phyloP scores from a whole-genome alignment of 2,329 filamentous ascomycete species.

The Colletotrichum tropicicola region DNA sequence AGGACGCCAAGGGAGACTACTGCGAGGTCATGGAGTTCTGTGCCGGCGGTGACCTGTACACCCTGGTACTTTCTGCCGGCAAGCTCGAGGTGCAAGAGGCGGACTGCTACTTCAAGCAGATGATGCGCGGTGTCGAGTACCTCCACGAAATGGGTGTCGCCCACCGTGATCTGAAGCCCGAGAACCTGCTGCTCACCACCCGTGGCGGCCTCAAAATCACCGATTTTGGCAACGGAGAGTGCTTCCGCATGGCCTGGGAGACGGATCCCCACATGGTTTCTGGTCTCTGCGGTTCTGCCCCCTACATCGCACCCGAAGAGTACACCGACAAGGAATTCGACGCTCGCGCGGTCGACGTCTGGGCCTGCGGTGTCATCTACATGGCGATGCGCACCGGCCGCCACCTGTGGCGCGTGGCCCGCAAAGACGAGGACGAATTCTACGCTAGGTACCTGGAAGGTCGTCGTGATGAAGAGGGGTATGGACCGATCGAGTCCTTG shows the following conservation, averaged over 20 bases:
- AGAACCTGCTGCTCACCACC: conserved; percentile 93
- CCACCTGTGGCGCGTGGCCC: conserved; percentile 96
- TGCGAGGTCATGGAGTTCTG: conserved; percentile 99
- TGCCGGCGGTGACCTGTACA: conserved; percentile 95
- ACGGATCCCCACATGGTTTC: conserved; percentile 98
- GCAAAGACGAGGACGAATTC: conserved; percentile 97
- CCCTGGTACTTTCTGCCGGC: conserved; percentile 86
- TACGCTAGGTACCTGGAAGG: conserved; percentile 95
- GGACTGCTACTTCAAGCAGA: conserved; percentile 98
- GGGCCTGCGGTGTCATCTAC: conserved; percentile 98
- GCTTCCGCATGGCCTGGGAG: conserved; percentile 99
- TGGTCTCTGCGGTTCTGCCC: conserved; percentile 93
- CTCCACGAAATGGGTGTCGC: conserved; percentile 99
- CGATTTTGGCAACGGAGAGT: conserved; percentile 98
- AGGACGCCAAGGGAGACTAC: conserved; percentile 96
- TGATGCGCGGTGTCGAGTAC: conserved; percentile 99
- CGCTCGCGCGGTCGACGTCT: conserved; percentile 95
- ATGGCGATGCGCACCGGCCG: conserved; percentile 99
- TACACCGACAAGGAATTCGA: conserved; percentile 97
- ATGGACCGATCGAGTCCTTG: conserved; percentile 93
- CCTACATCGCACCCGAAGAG: conserved; percentile 97
- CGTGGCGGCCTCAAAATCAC: conserved; percentile 96
- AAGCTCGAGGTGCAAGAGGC: conserved; percentile 93
- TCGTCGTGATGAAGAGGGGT: conserved; percentile 92
- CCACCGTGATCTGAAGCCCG: conserved; percentile 95